Evolutionary conservation across 352 stramenopile genomes (phyloP), one percentile per base, ranked within the genome.

Genomic region (Pythium rhizo-oryzae): DNA sequence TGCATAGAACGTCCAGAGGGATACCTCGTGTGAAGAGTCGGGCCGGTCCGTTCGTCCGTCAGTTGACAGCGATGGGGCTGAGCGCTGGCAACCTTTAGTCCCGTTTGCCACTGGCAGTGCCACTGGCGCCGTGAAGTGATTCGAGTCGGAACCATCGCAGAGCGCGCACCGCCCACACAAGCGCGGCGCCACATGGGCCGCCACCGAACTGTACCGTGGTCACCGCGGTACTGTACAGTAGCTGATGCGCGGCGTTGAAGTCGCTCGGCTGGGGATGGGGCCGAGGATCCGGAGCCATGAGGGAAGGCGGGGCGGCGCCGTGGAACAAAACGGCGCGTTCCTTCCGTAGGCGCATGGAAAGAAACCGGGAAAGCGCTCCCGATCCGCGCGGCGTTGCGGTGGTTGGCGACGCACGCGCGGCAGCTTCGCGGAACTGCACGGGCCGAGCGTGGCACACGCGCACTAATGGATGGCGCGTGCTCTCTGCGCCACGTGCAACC

Each of bases 141-240:
- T 64, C 58, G 44, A 64, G 58, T 64, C 58, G 28, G 58, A 46
- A 46, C 44, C 16, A 13, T n/a, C 35, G 2, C 18, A 3, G 39
- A 46, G 33, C 33, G 5, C 6, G 33, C 53, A 13, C 28, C n/a
- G 18, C 19, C 57, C 57, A 55, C 57, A 54, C 57, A 25, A 54
- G 13, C 5, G 13, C 16, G 25, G 0, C 21, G 43, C 24, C 57
- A 63, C 39, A 24, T 63, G 55, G 53, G 35, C 37, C 23, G 15
- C 25, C 59, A 65, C 46, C 30, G 58, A 56, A 64, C 28, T 54
- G 44, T 46, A 64, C 44, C 30, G 24, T 64, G 19, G 12, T n/a
- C n/a, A n/a, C n/a, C n/a, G n/a, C n/a, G n/a, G n/a, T n/a, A n/a
- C n/a, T n/a, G n/a, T n/a, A n/a, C n/a, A n/a, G n/a, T n/a, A n/a